Percentiles rank a stretch among this genome's conserved stretches.
These are phyloP conservation scores for Mortierella sp. DNA, from an alignment of 371 early-diverging fungal genomes.

Conservation along the genomic window DNA sequence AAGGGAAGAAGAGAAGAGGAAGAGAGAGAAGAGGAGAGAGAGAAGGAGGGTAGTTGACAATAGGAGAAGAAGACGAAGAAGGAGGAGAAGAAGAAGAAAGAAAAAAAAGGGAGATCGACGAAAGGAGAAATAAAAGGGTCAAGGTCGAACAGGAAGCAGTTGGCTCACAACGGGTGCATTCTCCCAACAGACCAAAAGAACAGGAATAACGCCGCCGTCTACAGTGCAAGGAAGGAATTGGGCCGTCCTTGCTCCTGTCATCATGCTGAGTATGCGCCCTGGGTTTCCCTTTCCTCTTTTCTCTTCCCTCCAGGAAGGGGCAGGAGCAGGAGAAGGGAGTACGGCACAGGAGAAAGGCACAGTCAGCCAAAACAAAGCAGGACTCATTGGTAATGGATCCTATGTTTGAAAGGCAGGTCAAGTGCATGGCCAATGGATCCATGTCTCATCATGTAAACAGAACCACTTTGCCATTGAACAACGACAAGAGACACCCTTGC, in stretches of 20 bases:
- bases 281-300: not conserved
- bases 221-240: not conserved
- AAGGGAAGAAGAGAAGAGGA: not conserved
- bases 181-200: not conserved
- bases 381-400: no score
- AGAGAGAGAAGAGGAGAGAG: not conserved
- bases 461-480: not conserved
- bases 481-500: not conserved
- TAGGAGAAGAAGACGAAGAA: not conserved
- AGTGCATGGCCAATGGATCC: not conserved
- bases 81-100: not conserved
- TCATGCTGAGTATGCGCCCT: not conserved
- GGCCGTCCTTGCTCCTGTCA: not conserved
- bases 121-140: not conserved
- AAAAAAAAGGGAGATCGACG: not conserved
- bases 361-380: not conserved
- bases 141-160: not conserved
- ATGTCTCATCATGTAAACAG: not conserved
- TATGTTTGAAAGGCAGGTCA: no score
- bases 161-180: not conserved
- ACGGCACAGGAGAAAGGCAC: not conserved
- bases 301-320: not conserved
- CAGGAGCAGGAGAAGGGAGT: not conserved
- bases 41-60: no score
- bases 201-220: not conserved